A percentile compares a stretch with the other conserved stretches of the same genome.
Evolutionary conservation across 331 rosid genomes (phyloP).

Genomic region (Phaseolus coccineus): DNA sequence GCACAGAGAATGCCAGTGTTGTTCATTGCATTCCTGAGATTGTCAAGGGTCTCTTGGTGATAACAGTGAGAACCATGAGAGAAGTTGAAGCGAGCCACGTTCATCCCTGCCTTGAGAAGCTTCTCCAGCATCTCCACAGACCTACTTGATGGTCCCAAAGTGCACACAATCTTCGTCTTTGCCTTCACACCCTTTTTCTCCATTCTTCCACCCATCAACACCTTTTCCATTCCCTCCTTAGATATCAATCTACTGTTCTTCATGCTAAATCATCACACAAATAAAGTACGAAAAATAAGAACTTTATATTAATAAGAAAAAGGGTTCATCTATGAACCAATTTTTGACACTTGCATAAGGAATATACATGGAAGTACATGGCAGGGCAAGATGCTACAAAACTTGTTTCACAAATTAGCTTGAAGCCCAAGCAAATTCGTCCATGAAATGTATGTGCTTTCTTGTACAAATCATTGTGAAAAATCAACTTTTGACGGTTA

Average conservation of each 20-base stretch:
- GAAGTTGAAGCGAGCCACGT: constrained; percentile 45
- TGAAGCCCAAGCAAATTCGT: constrained; percentile 27
- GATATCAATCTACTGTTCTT: not conserved
- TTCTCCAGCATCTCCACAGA: constrained; percentile 31
- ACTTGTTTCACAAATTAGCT: constrained; percentile 14
- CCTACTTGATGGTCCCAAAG: constrained; percentile 33
- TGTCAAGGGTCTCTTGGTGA: constrained; percentile 41
- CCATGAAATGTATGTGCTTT: not conserved
- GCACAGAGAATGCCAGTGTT: constrained; percentile 35
- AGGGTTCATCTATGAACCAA: not conserved
- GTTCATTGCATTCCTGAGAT: constrained; percentile 35
- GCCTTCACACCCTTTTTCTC: not conserved
- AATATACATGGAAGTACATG: not conserved
- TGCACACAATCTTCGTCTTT: constrained; percentile 39
- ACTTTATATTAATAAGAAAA: not conserved
- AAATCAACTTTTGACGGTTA: constrained; percentile 29
- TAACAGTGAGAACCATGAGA: constrained; percentile 44
- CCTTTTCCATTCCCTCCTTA: constrained; percentile 9
- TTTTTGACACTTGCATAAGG: not conserved
- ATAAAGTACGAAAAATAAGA: not conserved
- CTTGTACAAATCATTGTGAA: not conserved
- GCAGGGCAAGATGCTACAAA: constrained; percentile 11
- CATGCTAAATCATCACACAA: not conserved
- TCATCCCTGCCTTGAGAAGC: constrained; percentile 42
- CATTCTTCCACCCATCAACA: not conserved